Evolutionary conservation across 257 asterid genomes (phyloP), one percentile per base, ranked within the genome.

Genomic region (Dorcoceras hygrometricum): DNA sequence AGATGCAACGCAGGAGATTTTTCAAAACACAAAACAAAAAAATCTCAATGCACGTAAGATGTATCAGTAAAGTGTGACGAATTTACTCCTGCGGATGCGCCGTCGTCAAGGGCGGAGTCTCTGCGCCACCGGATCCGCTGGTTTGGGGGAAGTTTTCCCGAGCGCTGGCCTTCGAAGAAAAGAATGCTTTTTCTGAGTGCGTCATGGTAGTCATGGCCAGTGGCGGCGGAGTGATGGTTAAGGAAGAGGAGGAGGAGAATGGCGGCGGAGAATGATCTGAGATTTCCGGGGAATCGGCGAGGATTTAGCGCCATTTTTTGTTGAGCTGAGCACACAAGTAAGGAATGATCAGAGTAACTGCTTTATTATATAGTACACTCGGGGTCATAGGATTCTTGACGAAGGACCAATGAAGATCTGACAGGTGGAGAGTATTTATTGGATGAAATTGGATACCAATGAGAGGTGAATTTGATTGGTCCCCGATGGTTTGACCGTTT

Each of bases 161-260:
- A 89, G 77, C 98, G 96, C 65, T 91, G 98, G 80, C 95, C 98
- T 75, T 91, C 98, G 77, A 87, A 89, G 89, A 89, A 91, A 16
- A 91, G 85, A 23, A 91, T 84, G 83, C 98, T 83, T 75, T 91
- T 91, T 1, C 78, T 83, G 59, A 91, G 95, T 22, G 96, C 96
- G 43, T 85, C 96, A 29, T 73, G 80, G 89, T 91, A 91, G 73
- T 91, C 73, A 23, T 86, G 95, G 61, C 78, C 72, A 26, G 60
- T 64, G 1, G 67, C 79, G 4, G 78, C 71, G 58, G 72, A 29
- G 5, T 18, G 66, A 62, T 16, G 57, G 58, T 39, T 12, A 10
- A 51, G 67, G 66, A 51, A 39, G 43, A 67, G 51, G 74, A 81
- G 58, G 73, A 71, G 8, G 65, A 68, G 20, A 18, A 77, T 29